These are phyloP conservation scores for Verticillium klebahnii DNA, from an alignment of 2,329 filamentous ascomycete species.

Conservation along the genomic window DNA sequence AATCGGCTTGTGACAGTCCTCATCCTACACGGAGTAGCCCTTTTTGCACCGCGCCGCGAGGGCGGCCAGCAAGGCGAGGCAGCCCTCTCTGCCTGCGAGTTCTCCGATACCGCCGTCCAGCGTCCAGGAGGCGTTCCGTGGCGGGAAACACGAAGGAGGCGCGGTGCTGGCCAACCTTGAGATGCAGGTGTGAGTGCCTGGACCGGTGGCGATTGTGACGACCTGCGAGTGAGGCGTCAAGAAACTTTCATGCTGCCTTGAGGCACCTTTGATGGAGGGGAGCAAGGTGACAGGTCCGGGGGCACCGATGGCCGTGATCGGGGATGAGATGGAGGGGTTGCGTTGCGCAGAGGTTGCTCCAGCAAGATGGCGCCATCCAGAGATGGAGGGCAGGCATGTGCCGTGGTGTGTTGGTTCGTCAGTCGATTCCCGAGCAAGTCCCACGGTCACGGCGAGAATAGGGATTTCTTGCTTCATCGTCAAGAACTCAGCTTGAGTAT, in stretches of 20 bases:
- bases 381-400: neutral
- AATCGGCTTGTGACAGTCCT: conserved; percentile 40
- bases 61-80: conserved; percentile 35
- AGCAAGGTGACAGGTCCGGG: neutral
- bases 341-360: neutral
- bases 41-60: conserved; percentile 36
- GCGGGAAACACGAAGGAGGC: conserved; percentile 32
- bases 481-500: neutral
- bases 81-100: conserved; percentile 38
- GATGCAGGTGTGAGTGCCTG: conserved; percentile 48
- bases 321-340: neutral
- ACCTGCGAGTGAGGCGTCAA: neutral
- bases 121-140: conserved; percentile 35
- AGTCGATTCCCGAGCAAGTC: neutral
- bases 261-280: neutral
- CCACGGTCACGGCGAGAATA: neutral
- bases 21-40: conserved; percentile 39
- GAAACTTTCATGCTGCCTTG: neutral
- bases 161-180: conserved; percentile 41
- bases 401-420: neutral
- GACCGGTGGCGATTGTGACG: conserved; percentile 14
- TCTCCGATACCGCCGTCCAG: conserved; percentile 47
- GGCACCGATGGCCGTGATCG: neutral
- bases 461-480: neutral
- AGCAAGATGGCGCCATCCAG: neutral